Percentiles rank a stretch among this genome's conserved stretches.
These are phyloP conservation scores for Candida pseudoviswanathii DNA, from an alignment of 1,139 yeast species.

Conservation along the genomic window DNA sequence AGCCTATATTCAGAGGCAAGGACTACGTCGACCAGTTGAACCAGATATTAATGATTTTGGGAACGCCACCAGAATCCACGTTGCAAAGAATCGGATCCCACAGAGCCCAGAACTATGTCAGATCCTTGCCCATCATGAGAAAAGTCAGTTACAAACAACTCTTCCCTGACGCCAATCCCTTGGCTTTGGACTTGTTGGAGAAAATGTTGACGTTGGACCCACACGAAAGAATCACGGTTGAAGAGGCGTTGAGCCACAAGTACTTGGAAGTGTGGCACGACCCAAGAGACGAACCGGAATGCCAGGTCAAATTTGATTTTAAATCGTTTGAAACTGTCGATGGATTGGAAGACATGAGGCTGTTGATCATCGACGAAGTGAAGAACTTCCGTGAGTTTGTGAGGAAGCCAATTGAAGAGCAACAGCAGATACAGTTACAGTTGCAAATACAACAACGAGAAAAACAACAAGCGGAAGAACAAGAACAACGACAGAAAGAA, in stretches of 20 bases:
- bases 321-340: constrained; percentile 81
- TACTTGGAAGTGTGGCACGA: constrained; percentile 95
- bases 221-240: constrained; percentile 80
- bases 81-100: constrained; percentile 81
- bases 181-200: constrained; percentile 81
- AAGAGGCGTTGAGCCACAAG: constrained; percentile 87
- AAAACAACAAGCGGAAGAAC: constrained; percentile 25
- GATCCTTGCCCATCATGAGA: constrained; percentile 81
- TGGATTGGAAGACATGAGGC: constrained; percentile 74
- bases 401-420: constrained; percentile 71
- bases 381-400: constrained; percentile 78
- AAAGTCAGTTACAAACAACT: constrained; percentile 73
- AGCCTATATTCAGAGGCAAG: constrained; percentile 89
- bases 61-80: constrained; percentile 89
- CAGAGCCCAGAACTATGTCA: constrained; percentile 89
- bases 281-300: constrained; percentile 89
- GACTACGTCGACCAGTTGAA: constrained; percentile 95
- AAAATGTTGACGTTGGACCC: constrained; percentile 90
- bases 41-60: constrained; percentile 80
- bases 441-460: constrained; percentile 37
- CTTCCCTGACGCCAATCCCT: constrained; percentile 84
- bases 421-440: constrained; percentile 51
- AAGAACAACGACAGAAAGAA: constrained; percentile 19
- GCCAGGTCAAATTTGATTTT: constrained; percentile 83
- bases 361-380: constrained; percentile 83